Percentiles rank a stretch among this genome's conserved stretches.
Conservation (phyloP, 768 basidiomycete genomes). For the Naganishia vaughanmartiniae region DNA sequence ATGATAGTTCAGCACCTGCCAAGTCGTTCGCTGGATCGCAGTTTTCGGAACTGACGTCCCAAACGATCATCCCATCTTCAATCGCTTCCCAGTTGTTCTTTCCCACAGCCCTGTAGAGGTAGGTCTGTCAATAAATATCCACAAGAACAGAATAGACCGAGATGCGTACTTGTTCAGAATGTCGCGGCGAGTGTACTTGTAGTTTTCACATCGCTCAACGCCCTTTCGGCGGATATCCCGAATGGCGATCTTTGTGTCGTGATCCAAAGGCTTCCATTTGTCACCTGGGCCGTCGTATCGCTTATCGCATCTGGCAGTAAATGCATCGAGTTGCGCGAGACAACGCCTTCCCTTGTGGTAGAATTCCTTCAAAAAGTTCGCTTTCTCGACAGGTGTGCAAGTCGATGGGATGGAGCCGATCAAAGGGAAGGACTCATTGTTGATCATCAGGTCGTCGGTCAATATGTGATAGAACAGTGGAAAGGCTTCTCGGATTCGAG, state of each 20-base stretch:
- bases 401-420: slow-evolving; percentile 51
- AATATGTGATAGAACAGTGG: slow-evolving; percentile 51
- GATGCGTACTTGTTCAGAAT: slow-evolving; percentile 50
- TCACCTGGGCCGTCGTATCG: slow-evolving; percentile 49
- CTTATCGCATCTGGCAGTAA: slow-evolving; percentile 47
- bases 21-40: slow-evolving; percentile 47
- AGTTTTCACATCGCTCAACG: slow-evolving; percentile 51
- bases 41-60: slow-evolving; percentile 35
- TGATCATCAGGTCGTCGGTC: slow-evolving; percentile 50
- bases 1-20: slow-evolving; percentile 39
- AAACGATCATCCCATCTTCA: slow-evolving; percentile 46
- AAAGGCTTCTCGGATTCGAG: slow-evolving; percentile 43
- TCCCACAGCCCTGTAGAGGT: slow-evolving; percentile 40
- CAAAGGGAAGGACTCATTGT: slow-evolving; percentile 49
- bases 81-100: slow-evolving; percentile 51
- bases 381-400: slow-evolving; percentile 45
- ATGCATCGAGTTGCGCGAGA: slow-evolving; percentile 49
- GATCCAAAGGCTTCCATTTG: slow-evolving; percentile 47
- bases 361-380: slow-evolving; percentile 40
- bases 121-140: slow-evolving; percentile 13
- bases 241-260: slow-evolving; percentile 47
- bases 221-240: slow-evolving; percentile 50
- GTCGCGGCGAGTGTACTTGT: slow-evolving; percentile 52
- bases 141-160: not conserved
- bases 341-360: slow-evolving; percentile 49